Evolutionary conservation across 2,329 filamentous ascomycete genomes (phyloP), one percentile per base, ranked within the genome.

Genomic region (Colletotrichum cereale): DNA sequence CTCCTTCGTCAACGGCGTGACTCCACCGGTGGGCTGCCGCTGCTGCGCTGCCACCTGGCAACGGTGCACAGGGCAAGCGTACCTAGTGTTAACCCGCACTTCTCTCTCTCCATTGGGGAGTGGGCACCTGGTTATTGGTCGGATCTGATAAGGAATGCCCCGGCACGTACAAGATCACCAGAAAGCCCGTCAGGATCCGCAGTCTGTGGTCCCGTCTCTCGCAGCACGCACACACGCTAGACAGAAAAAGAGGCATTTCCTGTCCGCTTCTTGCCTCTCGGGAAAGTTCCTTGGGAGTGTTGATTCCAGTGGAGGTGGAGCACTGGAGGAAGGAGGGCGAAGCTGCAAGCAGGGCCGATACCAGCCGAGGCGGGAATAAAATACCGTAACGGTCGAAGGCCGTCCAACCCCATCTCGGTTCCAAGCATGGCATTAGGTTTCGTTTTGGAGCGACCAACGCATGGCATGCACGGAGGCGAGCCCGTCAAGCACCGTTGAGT

Each of bases 61-160:
- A 21, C 50, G 50, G 26, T 29, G 50, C 50, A 52, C 26, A 52
- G 50, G 36, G 36, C 36, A 11, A 10, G 36, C 36, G 11, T n/a
- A n/a, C n/a, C n/a, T 4, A 21, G 21, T 21, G 52, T 3, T 14
- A 36, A 24, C 10, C 48, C 52, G 34, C 47, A 47, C 10, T 36
- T 38, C 21, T 26, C 42, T 21, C 21, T 10, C 38, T 24, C 58
- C 58, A 50, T 62, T 36, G 29, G 47, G 21, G 58, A 44, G 65
- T 71, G 57, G 65, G 29, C 58, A 34, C 38, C 60, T 58, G 65
- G 68, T 18, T 68, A 71, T 63, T 71, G 58, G 56, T 63, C 68
- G 68, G 68, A 71, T 71, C 68, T 71, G 68, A 71, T 71, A 71
- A 71, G 68, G 52, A 68, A 68, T 50, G 42, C 52, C 31, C 52